phyloP scores from a whole-genome alignment of 192 early-diverging fungal genomes.

The Linnemannia schmuckeri region DNA sequence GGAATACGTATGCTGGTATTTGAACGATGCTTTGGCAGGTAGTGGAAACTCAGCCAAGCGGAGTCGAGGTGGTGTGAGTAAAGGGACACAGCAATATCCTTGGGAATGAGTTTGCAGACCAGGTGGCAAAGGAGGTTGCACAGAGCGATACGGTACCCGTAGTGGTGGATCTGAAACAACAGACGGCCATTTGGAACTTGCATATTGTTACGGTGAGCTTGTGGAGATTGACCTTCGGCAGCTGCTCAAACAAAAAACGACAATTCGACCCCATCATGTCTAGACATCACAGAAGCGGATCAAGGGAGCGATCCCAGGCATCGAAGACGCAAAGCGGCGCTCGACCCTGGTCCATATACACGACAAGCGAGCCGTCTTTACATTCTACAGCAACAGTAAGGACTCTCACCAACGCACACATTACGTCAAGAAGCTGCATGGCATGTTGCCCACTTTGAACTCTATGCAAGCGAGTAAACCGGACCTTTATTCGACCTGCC shows the following conservation, averaged over 20 bases:
- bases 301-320: not conserved
- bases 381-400: slow-evolving; percentile 4
- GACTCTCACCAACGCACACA: not conserved
- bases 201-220: not conserved
- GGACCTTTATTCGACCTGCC: not conserved
- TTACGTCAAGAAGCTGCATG: not conserved
- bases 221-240: slow-evolving; percentile 8
- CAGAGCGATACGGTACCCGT: not conserved
- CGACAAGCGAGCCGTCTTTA: not conserved
- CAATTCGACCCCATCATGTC: slow-evolving; percentile 6
- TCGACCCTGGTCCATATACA: not conserved
- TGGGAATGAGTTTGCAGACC: not conserved
- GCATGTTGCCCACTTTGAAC: slow-evolving; percentile 4
- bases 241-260: slow-evolving; percentile 17
- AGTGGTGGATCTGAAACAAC: not conserved
- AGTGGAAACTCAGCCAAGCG: not conserved
- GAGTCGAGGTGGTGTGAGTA: not conserved
- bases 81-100: not conserved
- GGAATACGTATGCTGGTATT: not conserved
- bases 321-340: not conserved
- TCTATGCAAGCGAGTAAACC: slow-evolving; percentile 12
- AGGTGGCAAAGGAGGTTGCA: not conserved
- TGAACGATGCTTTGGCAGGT: not conserved
- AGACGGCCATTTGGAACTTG: not conserved
- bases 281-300: slow-evolving; percentile 7